These are phyloP conservation scores for Aeschynomene evenia DNA, from an alignment of 306 rosid species.

Conservation along the genomic window DNA sequence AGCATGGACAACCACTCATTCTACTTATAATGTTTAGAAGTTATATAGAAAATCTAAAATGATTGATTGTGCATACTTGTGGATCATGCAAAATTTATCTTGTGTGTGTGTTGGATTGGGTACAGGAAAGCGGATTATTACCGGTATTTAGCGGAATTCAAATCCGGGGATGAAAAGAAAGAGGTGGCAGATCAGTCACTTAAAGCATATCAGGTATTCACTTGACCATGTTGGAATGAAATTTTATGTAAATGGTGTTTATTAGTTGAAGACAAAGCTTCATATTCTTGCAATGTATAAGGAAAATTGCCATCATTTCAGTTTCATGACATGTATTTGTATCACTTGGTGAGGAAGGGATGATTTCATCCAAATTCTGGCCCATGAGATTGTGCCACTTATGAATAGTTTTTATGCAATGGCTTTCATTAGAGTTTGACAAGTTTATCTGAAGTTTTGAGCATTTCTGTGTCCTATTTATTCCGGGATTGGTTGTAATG, in stretches of 20 bases:
- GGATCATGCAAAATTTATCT: neutral
- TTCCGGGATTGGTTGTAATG: neutral
- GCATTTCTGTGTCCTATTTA: neutral
- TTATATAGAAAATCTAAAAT: too few relatives aligned
- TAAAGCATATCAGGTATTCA: constrained; percentile 43
- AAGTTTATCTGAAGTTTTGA: constrained; percentile 12
- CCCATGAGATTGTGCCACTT: neutral
- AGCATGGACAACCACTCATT: too few relatives aligned
- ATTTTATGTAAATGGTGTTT: constrained; percentile 14
- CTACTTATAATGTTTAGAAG: too few relatives aligned
- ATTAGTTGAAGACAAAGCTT: constrained; percentile 1
- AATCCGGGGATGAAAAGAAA: constrained; percentile 34
- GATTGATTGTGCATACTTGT: too few relatives aligned
- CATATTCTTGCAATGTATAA: neutral
- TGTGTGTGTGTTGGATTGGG: constrained; percentile 9
- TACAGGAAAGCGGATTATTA: constrained; percentile 50
- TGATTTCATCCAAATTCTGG: neutral
- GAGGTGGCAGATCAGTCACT: constrained; percentile 45
- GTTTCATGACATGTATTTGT: neutral
- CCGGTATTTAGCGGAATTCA: constrained; percentile 46
- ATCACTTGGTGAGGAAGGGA: neutral
- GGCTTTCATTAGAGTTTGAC: neutral
- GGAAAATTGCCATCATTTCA: constrained; percentile 1
- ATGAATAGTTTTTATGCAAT: neutral
- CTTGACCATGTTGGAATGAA: constrained; percentile 10